These are phyloP conservation scores for Castanopsis chinensis DNA, from an alignment of 306 rosid genomes.

Conservation along the genomic window DNA sequence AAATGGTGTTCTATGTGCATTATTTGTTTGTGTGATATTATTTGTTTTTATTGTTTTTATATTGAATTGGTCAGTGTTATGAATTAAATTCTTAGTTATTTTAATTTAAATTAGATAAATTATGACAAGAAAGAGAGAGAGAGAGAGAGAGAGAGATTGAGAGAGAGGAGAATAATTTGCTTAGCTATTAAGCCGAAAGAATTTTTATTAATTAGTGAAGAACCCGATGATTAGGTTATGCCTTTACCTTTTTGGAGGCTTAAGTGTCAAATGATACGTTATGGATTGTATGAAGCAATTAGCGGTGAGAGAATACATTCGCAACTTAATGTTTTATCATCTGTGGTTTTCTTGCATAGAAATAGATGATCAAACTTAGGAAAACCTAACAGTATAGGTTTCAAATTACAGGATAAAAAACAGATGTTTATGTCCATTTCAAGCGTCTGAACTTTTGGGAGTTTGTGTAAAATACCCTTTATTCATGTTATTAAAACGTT, in stretches of 20 bases:
- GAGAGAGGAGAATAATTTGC: too few species aligned
- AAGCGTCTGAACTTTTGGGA: not conserved
- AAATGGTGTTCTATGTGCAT: too few species aligned
- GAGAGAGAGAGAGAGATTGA: too few species aligned
- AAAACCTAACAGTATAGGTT: not conserved
- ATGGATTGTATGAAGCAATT: not conserved
- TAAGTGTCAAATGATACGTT: not conserved
- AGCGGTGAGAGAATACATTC: not conserved
- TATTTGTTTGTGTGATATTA: too few species aligned
- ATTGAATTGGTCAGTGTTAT: too few species aligned
- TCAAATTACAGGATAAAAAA: not conserved
- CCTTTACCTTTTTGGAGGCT: not conserved
- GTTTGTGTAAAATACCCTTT: too few species aligned
- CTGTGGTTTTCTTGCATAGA: not conserved
- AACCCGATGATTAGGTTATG: not conserved
- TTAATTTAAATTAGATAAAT: not conserved
- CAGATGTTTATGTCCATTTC: not conserved
- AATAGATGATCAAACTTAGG: not conserved
- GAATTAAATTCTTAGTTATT: not conserved
- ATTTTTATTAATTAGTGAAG: too few species aligned
- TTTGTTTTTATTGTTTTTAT: too few species aligned
- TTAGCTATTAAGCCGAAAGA: too few species aligned
- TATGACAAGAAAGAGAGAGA: not conserved
- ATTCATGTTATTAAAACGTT: too few species aligned
- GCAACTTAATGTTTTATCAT: not conserved